Evolutionary conservation across 495 filamentous ascomycete species (phyloP).

Genomic region (Penicillium waksmanii): DNA sequence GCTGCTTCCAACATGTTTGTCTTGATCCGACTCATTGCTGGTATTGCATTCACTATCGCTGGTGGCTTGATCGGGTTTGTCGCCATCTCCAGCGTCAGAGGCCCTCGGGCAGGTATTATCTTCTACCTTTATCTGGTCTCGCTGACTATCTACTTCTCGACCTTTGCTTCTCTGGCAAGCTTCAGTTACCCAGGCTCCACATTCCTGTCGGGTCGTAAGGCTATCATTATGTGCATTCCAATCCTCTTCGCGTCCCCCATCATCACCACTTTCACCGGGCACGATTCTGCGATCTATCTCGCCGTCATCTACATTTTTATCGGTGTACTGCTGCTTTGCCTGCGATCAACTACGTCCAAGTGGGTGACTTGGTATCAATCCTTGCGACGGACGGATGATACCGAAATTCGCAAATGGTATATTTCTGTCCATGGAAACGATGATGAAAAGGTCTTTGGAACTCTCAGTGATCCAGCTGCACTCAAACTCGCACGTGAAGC

Average conservation of each 20-base stretch:
- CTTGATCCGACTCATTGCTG: slow-evolving; percentile 59
- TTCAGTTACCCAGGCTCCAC: slow-evolving; percentile 59
- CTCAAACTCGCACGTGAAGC: slow-evolving; percentile 52
- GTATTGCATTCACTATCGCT: slow-evolving; percentile 56
- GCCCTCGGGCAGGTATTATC: slow-evolving; percentile 47
- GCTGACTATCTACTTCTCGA: slow-evolving; percentile 54
- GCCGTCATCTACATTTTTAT: slow-evolving; percentile 51
- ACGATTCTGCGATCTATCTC: slow-evolving; percentile 54
- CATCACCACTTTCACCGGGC: slow-evolving; percentile 48
- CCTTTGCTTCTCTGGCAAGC: slow-evolving; percentile 55
- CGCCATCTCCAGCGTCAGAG: slow-evolving; percentile 42
- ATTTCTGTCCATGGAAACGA: slow-evolving; percentile 36
- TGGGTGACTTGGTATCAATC: slow-evolving; percentile 56
- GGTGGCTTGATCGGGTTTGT: slow-evolving; percentile 55
- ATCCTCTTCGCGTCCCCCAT: slow-evolving; percentile 52
- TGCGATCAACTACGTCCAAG: slow-evolving; percentile 50
- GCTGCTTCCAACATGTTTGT: slow-evolving; percentile 65
- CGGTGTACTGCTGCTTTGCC: slow-evolving; percentile 45
- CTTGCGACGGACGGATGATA: slow-evolving; percentile 49
- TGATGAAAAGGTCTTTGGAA: slow-evolving; percentile 42
- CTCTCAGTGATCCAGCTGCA: slow-evolving; percentile 46
- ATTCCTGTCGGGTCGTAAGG: slow-evolving; percentile 55
- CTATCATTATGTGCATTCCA: slow-evolving; percentile 49
- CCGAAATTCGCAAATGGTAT: slow-evolving; percentile 55
- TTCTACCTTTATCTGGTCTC: slow-evolving; percentile 55